phyloP scores from a whole-genome alignment of 2,329 filamentous ascomycete genomes.

The Hypoxylon sp. region DNA sequence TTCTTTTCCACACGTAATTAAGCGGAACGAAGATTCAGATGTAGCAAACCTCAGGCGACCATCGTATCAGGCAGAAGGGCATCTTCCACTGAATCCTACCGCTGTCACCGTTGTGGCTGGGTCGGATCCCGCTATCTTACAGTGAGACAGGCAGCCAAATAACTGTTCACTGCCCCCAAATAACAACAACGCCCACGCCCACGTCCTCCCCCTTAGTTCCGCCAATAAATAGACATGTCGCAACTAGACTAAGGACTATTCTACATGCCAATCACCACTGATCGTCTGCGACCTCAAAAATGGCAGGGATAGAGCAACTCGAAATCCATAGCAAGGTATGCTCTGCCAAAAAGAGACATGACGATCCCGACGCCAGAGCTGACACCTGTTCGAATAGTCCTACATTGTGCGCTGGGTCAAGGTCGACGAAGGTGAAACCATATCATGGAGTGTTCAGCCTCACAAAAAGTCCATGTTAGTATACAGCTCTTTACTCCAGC shows the following conservation, averaged over 20 bases:
- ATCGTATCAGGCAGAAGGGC: not conserved
- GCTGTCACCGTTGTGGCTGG: conserved; percentile 24
- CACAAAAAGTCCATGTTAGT: conserved; percentile 94
- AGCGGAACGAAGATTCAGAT: conserved; percentile 6
- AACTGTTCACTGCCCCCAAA: conserved; percentile 19
- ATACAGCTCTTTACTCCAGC: conserved; percentile 11
- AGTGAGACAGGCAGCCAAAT: conserved; percentile 30
- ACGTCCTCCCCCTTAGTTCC: conserved; percentile 2
- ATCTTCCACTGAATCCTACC: conserved; percentile 7
- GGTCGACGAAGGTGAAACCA: conserved; percentile 89
- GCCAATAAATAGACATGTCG: conserved; percentile 30
- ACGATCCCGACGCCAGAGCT: conserved; percentile 21
- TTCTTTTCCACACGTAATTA: conserved; percentile 16
- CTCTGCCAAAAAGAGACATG: conserved; percentile 7
- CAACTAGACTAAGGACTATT: conserved; percentile 12
- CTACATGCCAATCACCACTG: conserved; percentile 18
- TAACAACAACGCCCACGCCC: not conserved
- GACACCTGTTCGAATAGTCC: conserved; percentile 71
- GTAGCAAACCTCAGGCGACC: not conserved
- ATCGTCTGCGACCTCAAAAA: conserved; percentile 57
- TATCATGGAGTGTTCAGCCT: conserved; percentile 97
- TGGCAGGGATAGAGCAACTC: conserved; percentile 96
- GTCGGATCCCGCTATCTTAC: conserved; percentile 22
- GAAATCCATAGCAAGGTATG: conserved; percentile 97
- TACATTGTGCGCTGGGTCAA: conserved; percentile 99